Evolutionary conservation across 1,284 basidiomycete genomes (phyloP).

Genomic region (Hypsizygus ulmarius): DNA sequence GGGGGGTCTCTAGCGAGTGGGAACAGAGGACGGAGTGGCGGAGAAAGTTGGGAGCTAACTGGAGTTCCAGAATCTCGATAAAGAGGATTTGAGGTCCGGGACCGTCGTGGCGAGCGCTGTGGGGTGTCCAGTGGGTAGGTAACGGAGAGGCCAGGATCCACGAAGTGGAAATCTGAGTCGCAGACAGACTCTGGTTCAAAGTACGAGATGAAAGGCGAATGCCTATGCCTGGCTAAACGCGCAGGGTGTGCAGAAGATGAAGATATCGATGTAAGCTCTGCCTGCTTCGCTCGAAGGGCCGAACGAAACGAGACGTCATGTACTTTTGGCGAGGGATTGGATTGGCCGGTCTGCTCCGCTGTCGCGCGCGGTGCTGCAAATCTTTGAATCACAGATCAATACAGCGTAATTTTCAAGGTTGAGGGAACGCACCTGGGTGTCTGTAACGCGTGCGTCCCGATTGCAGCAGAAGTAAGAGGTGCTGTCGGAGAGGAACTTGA

Average conservation of each 20-base stretch:
- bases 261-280: background rate
- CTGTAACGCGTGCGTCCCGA: too few species aligned
- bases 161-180: conserved; percentile 17
- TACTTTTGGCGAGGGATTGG: background rate
- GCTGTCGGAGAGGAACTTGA: background rate
- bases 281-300: background rate
- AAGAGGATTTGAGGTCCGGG: background rate
- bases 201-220: conserved; percentile 13
- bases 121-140: background rate
- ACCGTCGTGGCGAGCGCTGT: background rate
- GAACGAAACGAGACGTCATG: background rate
- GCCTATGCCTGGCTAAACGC: background rate
- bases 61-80: conserved; percentile 15
- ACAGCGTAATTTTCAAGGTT: too few species aligned
- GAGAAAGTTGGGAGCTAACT: background rate
- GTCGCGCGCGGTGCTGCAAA: too few species aligned
- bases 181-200: conserved; percentile 22
- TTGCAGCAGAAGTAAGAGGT: background rate
- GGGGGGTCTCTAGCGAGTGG: conserved; percentile 21
- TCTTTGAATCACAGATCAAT: too few species aligned
- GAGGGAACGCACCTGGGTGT: too few species aligned
- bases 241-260: background rate
- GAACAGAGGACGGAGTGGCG: conserved; percentile 1
- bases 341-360: too few species aligned
- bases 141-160: conserved; percentile 14